Evolutionary conservation across 2,329 filamentous ascomycete species (phyloP), one percentile per base, ranked within the genome.

Genomic region (Dactylellina sp.): DNA sequence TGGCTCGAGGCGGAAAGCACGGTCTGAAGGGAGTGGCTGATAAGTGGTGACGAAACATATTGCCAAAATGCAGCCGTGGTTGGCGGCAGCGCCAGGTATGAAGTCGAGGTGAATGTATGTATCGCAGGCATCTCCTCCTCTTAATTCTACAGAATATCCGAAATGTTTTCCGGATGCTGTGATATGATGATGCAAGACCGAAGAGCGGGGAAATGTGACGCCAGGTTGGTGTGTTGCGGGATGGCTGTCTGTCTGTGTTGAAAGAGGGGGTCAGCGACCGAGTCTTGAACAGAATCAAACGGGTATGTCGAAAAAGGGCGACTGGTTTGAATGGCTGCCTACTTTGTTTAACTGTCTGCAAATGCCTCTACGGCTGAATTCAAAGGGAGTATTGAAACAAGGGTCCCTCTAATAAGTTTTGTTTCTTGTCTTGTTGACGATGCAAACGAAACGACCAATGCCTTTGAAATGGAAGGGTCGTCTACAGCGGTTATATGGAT

Each of bases 101-200:
- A 72, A 42, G 68, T 72, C 16, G 68, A 72, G 24, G 68, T 72
- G 60, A 72, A 72, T 20, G 68, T 72, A 20, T 55, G 60, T 49
- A 72, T 72, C 53, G 59, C 60, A 37, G 68, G 68, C 68, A 72
- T 72, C 46, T 72, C 68, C 60, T 60, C 68, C 64, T 61, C 55
- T 32, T n/a, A 42, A 55, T 46, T 49, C 25, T 60, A 49, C 35
- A 52, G 7, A 6, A 9, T 39, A 61, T 53, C 9, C 35, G 11
- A 47, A 50, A 4, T 42, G 2, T 32, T 20, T 12, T 18, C 42
- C 42, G 16, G 9, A 46, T 22, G 42, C 42, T 46, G 28, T 32
- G 9, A 32, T 32, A 32, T 32, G 9, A 32, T 9, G 4, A 14
- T 18, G 12, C 16, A 9, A 14, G 5, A 16, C 25, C 14, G 24